phyloP scores from a whole-genome alignment of 2,329 filamentous ascomycete species.

The Aspergillus nomiae region DNA sequence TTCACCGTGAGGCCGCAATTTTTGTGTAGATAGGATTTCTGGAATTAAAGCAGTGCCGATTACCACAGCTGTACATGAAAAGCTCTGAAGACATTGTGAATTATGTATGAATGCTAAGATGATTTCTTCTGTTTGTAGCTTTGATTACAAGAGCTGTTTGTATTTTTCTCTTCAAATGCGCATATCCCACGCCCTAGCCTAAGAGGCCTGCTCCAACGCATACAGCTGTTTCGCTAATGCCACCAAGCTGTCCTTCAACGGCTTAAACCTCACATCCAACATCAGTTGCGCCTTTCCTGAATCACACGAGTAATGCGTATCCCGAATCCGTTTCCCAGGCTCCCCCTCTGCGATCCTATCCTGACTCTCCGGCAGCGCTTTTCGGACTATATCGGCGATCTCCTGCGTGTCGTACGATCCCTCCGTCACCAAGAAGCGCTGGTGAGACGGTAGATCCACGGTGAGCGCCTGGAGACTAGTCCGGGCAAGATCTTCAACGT shows the following conservation, averaged over 20 bases:
- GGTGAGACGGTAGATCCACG: constrained; percentile 15
- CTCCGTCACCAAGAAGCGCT: constrained; percentile 29
- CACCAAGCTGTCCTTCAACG: constrained; percentile 22
- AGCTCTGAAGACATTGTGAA: neutral
- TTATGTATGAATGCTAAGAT: neutral
- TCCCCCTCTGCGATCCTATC: constrained; percentile 23
- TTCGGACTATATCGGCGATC: constrained; percentile 30
- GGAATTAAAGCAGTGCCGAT: no score
- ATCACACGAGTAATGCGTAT: constrained; percentile 48
- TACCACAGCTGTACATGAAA: neutral
- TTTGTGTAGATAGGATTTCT: no score
- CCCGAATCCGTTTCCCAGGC: constrained; percentile 25
- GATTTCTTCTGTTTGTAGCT: neutral
- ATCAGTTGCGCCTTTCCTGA: constrained; percentile 49
- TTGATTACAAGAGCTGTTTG: no score
- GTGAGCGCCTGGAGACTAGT: constrained; percentile 19
- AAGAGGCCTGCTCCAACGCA: constrained; percentile 14
- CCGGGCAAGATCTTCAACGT: constrained; percentile 25
- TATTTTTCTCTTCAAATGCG: neutral
- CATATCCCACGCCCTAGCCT: neutral
- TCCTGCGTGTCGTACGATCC: constrained; percentile 32
- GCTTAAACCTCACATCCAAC: constrained; percentile 44
- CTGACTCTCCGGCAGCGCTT: constrained; percentile 13
- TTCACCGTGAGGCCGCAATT: no score
- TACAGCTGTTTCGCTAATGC: constrained; percentile 26